Evolutionary conservation across 2,329 filamentous ascomycete genomes (phyloP), one percentile per base, ranked within the genome.

Genomic region (Verticillium tricorpus): DNA sequence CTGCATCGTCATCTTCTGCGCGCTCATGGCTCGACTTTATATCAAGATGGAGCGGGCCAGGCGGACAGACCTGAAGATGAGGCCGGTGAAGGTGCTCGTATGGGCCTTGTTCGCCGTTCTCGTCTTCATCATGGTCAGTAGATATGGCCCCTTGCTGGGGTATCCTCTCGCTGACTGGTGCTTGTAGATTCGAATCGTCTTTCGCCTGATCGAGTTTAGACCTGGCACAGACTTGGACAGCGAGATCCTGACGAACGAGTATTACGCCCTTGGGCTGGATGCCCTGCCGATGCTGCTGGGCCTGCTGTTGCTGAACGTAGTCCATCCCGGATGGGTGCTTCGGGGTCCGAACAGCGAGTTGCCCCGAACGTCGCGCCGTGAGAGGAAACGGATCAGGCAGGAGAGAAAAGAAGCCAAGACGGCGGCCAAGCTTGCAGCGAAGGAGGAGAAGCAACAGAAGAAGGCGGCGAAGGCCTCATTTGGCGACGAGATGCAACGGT

Each of bases 161-260:
- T 19, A 17, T 2, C 3, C 15, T 59, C n/a, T 50, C 25, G 14
- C 39, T 56, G 17, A 17, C 54, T 9, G 34, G 55, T 61, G 50
- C 62, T 17, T 58, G 56, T 58, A 84, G 77, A 70, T 80, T 32
- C 82, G 86, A 37, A 87, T 89, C 69, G 80, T 86, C 65, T 89
- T 82, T 72, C 83, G 85, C 34, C 76, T 89, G 2, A 71, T 77
- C 59, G 85, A 89, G 69, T 89, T 83, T 67, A 76, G 77, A 0
- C 73, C 75, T 4, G 82, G 82, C 12, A 67, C 80, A 22, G 71
- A 72, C 50, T 66, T 69, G 6, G 65, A 71, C n/a, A 83, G 82
- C 67, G 72, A 74, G 0, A 72, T 84, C 22, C 77, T 81, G 0
- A 77, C 71, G 52, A 75, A 84, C 63, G 83, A 87, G 66, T 76